Percentiles rank a stretch among this genome's conserved stretches.
phyloP scores from a whole-genome alignment of 108 stramenopile genomes.

The Aurantiochytrium sp. region DNA sequence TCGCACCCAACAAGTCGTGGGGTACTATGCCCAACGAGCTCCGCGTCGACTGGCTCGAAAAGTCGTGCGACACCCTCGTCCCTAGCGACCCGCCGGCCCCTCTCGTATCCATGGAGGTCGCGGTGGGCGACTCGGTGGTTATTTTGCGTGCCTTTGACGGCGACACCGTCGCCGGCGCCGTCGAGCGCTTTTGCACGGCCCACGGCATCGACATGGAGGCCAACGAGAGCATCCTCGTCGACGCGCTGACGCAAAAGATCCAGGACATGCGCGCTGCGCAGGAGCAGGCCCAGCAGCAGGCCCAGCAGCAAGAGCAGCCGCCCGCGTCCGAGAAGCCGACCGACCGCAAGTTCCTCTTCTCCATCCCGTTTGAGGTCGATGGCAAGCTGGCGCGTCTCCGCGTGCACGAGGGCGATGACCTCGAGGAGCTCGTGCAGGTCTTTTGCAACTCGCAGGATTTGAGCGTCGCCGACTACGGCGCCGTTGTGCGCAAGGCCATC shows the following conservation, averaged over 20 bases:
- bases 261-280: background rate
- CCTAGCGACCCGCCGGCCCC: background rate
- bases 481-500: background rate
- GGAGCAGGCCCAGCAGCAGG: background rate
- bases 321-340: background rate
- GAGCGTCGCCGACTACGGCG: background rate
- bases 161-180: background rate
- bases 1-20: background rate
- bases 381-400: background rate
- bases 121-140: background rate
- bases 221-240: background rate
- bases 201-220: background rate
- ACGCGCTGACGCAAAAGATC: background rate
- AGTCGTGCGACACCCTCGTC: conserved; percentile 8
- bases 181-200: conserved; percentile 23
- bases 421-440: background rate
- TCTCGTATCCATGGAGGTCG: background rate
- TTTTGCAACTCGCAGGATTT: background rate
- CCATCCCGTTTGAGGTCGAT: conserved; percentile 6
- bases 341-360: background rate
- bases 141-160: background rate
- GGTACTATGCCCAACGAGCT: background rate
- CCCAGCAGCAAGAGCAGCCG: background rate
- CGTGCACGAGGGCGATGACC: conserved; percentile 9
- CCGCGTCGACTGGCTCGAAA: background rate